Base-by-base conservation (phyloP, 2,329 filamentous ascomycete genomes). In the Colletotrichum camelliae region DNA sequence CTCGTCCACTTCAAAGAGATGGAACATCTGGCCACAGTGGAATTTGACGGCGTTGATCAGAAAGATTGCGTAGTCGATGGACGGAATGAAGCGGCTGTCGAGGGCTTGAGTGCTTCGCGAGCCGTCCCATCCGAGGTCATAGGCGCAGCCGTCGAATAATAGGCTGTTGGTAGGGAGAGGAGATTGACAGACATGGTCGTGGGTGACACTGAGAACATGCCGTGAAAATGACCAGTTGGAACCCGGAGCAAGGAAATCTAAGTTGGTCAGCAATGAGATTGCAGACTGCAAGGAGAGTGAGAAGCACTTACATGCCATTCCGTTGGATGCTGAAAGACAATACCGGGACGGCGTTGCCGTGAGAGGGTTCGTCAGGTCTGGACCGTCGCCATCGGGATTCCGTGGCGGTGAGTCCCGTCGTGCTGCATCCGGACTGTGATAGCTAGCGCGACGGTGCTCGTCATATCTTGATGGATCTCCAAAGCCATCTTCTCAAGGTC, bases 171-270 rank as follows among this genome's bases (percentile, higher is more conserved):
- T 82, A 1, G 89, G 86, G 0, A 87, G 80, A 3, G 86, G 85
- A 4, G 82, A 81, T 57, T 86, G 83, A 57, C 86, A 85, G n/a
- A 89, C 82, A 67, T 87, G 84, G 69, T 89, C 86, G 69, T 90
- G 86, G 0, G 86, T 86, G 61, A 90, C 83, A n/a, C 83, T 85
- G 21, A 91, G 82, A 2, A 90, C 85, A 18, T 87, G 85, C 16
- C 89, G 83, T 35, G 86, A 86, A 70, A 91, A 91, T 0, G 89
- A 88, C 89, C 89, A 91, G 62, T 89, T 91, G 2, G 89, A 91
- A 0, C 89, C 90, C 1, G 88, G 88, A 1, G 89, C 89, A 5
- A 91, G 83, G 71, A 90, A 91, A 62, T 85, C 88, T 90, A 18
- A 2, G 21, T 21, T 5, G 16, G 21, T 64, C n/a, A 9, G 43